Conservation (phyloP, 75 land plant species). For the Ceratopteris richardii region DNA sequence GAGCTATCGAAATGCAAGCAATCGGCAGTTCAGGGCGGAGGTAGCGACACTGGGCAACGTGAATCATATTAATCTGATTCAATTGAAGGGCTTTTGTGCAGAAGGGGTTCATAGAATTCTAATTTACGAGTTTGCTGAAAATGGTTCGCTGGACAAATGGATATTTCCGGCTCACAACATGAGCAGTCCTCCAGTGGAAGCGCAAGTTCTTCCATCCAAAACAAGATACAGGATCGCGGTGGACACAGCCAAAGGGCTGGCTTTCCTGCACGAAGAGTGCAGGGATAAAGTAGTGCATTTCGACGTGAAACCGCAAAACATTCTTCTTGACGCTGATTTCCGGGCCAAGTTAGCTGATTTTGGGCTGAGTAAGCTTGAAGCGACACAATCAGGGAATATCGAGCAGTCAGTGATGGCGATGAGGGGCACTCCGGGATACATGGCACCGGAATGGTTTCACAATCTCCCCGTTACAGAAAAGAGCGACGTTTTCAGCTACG, state of each 20-base stretch:
- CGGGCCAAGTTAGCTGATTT: constrained; percentile 72
- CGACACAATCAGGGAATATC: constrained; percentile 34
- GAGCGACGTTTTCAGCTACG: constrained; percentile 70
- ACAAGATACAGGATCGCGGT: constrained; percentile 50
- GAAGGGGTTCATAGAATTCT: constrained; percentile 27
- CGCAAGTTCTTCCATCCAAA: constrained; percentile 42
- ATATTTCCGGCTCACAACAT: constrained; percentile 36
- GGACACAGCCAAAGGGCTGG: constrained; percentile 60
- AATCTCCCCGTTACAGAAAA: constrained; percentile 59
- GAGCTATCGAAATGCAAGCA: background rate
- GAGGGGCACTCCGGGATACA: constrained; percentile 66
- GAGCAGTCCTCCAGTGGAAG: background rate
- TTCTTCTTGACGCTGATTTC: constrained; percentile 58
- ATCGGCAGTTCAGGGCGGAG: constrained; percentile 13
- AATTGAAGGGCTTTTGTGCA: constrained; percentile 16
- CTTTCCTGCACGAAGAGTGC: constrained; percentile 72
- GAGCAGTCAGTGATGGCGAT: constrained; percentile 50
- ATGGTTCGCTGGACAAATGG: constrained; percentile 56
- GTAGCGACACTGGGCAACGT: constrained; percentile 12
- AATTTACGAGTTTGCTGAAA: constrained; percentile 53
- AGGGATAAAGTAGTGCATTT: constrained; percentile 67
- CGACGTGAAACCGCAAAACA: constrained; percentile 82
- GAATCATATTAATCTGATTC: constrained; percentile 17
- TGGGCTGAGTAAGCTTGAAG: constrained; percentile 76
- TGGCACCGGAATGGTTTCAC: constrained; percentile 69